Conservation (phyloP, 768 basidiomycete species). For the Hortiboletus flavorubellus region DNA sequence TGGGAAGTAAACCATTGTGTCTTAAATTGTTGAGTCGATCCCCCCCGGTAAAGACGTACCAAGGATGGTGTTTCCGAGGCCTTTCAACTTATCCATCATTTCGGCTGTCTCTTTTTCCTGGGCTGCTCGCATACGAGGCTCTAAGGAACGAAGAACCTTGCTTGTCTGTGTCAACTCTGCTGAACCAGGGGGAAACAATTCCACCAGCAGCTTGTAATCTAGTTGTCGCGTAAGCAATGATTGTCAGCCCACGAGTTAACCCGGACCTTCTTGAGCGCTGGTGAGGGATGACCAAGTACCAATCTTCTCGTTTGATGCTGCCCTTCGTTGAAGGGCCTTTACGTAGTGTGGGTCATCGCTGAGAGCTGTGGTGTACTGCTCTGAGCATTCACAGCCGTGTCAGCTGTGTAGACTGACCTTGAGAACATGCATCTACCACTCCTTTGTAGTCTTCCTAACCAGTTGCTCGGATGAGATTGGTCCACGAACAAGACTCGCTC, state of each 20-base stretch:
- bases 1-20: constrained; percentile 25
- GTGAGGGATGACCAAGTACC: constrained; percentile 80
- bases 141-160: constrained; percentile 50
- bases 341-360: constrained; percentile 79
- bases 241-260: neutral
- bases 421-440: constrained; percentile 75
- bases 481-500: neutral
- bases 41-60: constrained; percentile 43
- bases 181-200: constrained; percentile 56
- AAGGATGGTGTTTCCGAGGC: constrained; percentile 84
- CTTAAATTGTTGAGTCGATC: neutral
- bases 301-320: constrained; percentile 76
- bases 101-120: constrained; percentile 87
- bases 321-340: constrained; percentile 89
- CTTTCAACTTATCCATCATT: constrained; percentile 92
- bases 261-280: constrained; percentile 77
- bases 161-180: constrained; percentile 47
- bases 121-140: constrained; percentile 66
- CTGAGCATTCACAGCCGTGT: neutral
- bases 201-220: constrained; percentile 80
- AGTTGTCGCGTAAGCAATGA: constrained; percentile 3
- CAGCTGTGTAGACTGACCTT: constrained; percentile 44
- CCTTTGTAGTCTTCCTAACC: constrained; percentile 72
- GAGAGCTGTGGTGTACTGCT: constrained; percentile 54
- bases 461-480: constrained; percentile 1